Conservation (phyloP, 192 early-diverging fungal species). For the Pilaira anomala region DNA sequence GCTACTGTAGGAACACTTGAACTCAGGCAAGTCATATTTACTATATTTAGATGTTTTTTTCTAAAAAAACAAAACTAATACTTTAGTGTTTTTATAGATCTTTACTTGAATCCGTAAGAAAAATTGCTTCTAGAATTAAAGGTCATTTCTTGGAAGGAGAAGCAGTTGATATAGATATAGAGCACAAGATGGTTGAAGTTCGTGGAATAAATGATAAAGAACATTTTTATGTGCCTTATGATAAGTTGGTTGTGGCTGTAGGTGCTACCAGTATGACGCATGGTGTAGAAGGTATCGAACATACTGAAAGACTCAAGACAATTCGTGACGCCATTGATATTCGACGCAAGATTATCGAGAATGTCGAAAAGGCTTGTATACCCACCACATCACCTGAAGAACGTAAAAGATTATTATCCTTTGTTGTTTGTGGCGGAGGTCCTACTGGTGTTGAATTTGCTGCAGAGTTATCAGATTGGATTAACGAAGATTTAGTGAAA, state of each 20-base stretch:
- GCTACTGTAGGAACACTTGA: constrained; percentile 58
- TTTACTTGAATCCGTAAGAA: constrained; percentile 51
- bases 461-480: constrained; percentile 52
- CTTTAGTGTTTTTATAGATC: constrained; percentile 35
- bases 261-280: constrained; percentile 58
- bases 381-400: constrained; percentile 61
- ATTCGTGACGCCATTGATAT: constrained; percentile 64
- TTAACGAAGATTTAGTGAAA: constrained; percentile 56
- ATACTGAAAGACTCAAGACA: constrained; percentile 60
- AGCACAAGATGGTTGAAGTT: constrained; percentile 49
- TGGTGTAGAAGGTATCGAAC: constrained; percentile 61
- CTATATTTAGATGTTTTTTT: not conserved
- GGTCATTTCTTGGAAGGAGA: constrained; percentile 49
- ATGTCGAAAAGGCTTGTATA: constrained; percentile 64
- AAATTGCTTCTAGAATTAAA: constrained; percentile 37
- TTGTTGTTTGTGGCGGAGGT: constrained; percentile 75
- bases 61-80: not conserved
- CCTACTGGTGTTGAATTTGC: constrained; percentile 70
- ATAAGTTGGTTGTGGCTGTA: constrained; percentile 55
- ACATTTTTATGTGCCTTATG: constrained; percentile 54
- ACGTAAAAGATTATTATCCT: constrained; percentile 57
- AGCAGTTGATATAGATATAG: constrained; percentile 50
- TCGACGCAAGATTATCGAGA: constrained; percentile 52
- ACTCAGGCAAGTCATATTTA: constrained; percentile 40
- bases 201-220: constrained; percentile 21